Conservation (phyloP, 768 basidiomycete species). For the Rhodotorula kratochvilovae region DNA sequence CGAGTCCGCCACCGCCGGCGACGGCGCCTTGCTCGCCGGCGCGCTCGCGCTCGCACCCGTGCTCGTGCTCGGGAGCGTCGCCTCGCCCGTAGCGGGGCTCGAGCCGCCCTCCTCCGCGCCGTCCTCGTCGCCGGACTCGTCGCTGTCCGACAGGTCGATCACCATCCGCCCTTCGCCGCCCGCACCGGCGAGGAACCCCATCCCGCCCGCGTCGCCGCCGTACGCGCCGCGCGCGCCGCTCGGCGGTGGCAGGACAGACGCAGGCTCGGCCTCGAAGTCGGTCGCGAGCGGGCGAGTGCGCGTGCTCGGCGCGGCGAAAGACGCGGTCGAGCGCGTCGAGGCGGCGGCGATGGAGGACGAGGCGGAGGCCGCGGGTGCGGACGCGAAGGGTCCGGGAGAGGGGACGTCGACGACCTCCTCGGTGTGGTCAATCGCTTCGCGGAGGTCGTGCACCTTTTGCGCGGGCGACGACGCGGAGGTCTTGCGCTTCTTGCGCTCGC, state of each 20-base stretch:
- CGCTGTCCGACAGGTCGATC: constrained; percentile 28
- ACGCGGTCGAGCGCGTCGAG: background rate
- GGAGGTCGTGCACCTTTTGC: background rate
- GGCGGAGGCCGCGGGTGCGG: background rate
- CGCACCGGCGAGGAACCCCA: background rate
- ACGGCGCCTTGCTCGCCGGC: background rate
- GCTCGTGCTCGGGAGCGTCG: background rate
- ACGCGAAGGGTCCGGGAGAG: background rate
- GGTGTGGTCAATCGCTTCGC: constrained; percentile 16
- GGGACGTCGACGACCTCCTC: constrained; percentile 5
- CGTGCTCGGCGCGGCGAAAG: background rate
- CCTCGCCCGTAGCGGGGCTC: background rate
- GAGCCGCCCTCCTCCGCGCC: constrained; percentile 51
- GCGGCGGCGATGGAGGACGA: background rate
- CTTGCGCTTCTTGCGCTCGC: constrained; percentile 13
- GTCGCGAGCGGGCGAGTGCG: constrained; percentile 48
- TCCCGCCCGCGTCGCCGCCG: background rate
- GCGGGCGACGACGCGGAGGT: background rate
- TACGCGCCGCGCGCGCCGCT: background rate
- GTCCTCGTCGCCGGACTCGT: constrained; percentile 58
- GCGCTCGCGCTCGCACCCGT: constrained; percentile 42
- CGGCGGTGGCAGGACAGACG: background rate
- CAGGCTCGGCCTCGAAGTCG: constrained; percentile 45
- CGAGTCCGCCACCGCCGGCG: constrained; percentile 43
- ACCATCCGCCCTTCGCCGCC: background rate